These are phyloP conservation scores for Aphanomyces stellatus DNA, from an alignment of 352 stramenopile genomes.

Conservation along the genomic window DNA sequence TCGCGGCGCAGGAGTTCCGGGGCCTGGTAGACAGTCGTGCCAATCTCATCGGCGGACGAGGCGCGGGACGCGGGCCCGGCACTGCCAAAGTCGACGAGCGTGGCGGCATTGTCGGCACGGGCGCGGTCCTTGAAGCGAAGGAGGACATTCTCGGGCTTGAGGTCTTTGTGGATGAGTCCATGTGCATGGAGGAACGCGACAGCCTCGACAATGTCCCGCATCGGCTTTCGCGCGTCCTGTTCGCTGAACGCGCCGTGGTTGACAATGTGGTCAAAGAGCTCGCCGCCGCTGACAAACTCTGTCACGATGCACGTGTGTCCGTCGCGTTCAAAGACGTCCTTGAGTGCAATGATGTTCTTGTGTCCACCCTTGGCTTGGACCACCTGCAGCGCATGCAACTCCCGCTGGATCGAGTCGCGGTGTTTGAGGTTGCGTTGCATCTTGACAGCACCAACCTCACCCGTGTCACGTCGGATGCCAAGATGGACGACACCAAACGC, in stretches of 20 bases:
- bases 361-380: slow-evolving; percentile 73
- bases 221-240: slow-evolving; percentile 34
- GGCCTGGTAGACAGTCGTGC: slow-evolving; percentile 57
- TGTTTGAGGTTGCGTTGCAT: slow-evolving; percentile 38
- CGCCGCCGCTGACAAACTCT: slow-evolving; percentile 76
- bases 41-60: slow-evolving; percentile 46
- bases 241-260: slow-evolving; percentile 50
- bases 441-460: slow-evolving; percentile 66
- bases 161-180: slow-evolving; percentile 69
- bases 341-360: slow-evolving; percentile 76
- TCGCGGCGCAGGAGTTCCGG: slow-evolving; percentile 45
- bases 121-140: slow-evolving; percentile 30
- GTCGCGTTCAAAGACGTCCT: slow-evolving; percentile 66
- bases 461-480: slow-evolving; percentile 55
- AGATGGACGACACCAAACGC: slow-evolving; percentile 64
- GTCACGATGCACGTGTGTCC: slow-evolving; percentile 80
- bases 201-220: slow-evolving; percentile 49
- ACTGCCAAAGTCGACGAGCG: slow-evolving; percentile 74
- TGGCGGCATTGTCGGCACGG: slow-evolving; percentile 36
- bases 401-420: slow-evolving; percentile 47
- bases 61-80: slow-evolving; percentile 36
- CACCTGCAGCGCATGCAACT: slow-evolving; percentile 58
- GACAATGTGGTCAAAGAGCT: slow-evolving; percentile 88
- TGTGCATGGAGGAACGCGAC: slow-evolving; percentile 60
- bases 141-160: slow-evolving; percentile 81